Base-by-base conservation (phyloP, 306 rosid genomes). In the Rosa rugosa region DNA sequence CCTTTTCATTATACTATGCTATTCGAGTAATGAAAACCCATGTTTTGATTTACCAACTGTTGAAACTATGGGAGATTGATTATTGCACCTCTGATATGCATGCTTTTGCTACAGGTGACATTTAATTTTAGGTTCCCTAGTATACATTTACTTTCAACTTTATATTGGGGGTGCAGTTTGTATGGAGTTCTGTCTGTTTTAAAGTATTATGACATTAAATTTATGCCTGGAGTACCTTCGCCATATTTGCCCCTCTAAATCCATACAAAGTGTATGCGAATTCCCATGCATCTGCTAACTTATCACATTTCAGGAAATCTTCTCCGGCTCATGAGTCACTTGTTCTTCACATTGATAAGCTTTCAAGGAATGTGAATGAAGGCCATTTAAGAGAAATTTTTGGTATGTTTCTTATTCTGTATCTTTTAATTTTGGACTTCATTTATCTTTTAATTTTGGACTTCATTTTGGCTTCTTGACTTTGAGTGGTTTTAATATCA, bases 291-390 rank as follows among this genome's bases (percentile, higher is more conserved):
- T 69, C 4, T 81, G 69, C 41, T 80, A 80, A 65, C 57, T 16
- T 18, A 44, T 73, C 13, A 46, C 75, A 76, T 88, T 78, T 64
- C 90, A 96, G 99, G 94, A 96, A 93, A 80, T 83, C 88, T 69
- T 93, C 98, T 71, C 99, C 98, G n/a, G 83, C 85, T 77, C 89
- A 86, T 6, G 96, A 90, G 81, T 93, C 98, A 8, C 93, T 90
- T 83, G 93, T 91, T 79, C 98, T 96, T 78, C 93, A 90, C 51
- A 79, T 96, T 53, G 98, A 96, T 45, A 84, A 89, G 69, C 98
- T 96, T 77, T 91, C 97, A 77, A 90, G 99, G 88, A 96, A 96
- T 85, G 99, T 96, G 83, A 81, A 96, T 63, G 99, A 96, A 82
- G 97, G 97, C 84, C 98, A 96, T 88, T 85, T 96, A 78, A 87